phyloP scores from a whole-genome alignment of 1,284 basidiomycete species.

The Tremellales sp. region DNA sequence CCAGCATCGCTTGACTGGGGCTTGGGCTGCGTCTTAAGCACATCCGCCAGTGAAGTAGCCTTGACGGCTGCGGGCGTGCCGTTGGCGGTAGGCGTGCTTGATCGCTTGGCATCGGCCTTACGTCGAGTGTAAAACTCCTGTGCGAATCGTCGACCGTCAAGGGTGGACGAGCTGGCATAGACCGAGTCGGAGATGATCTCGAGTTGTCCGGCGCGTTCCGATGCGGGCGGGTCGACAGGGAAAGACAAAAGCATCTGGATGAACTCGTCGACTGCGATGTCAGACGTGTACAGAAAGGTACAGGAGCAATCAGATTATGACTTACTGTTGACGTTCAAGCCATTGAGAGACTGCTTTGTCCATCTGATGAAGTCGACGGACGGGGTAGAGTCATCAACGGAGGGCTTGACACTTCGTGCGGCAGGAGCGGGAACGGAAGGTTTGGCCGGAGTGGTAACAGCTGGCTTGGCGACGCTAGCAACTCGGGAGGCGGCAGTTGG shows the following conservation, averaged over 20 bases:
- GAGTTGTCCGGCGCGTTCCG: constrained; percentile 54
- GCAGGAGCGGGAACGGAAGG: constrained; percentile 12
- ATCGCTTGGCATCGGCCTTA: constrained; percentile 63
- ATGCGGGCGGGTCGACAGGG: constrained; percentile 77
- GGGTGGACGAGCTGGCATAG: constrained; percentile 87
- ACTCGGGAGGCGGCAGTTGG: constrained; percentile 28
- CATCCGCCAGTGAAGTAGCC: constrained; percentile 49
- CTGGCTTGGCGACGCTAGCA: constrained; percentile 33
- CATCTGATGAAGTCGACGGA: constrained; percentile 87
- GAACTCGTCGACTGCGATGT: constrained; percentile 75
- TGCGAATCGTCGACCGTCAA: constrained; percentile 92
- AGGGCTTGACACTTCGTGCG: constrained; percentile 7
- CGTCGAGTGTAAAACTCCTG: constrained; percentile 82
- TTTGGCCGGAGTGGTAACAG: constrained; percentile 17
- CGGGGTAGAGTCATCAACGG: constrained; percentile 63
- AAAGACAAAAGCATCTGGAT: constrained; percentile 86
- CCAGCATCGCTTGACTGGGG: constrained; percentile 68
- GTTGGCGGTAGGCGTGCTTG: not conserved
- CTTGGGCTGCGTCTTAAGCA: constrained; percentile 83
- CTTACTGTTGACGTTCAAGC: constrained; percentile 75
- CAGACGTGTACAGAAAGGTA: constrained; percentile 3
- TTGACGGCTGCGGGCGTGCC: constrained; percentile 6
- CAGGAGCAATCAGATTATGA: constrained; percentile 3
- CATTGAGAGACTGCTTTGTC: constrained; percentile 82
- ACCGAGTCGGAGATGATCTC: constrained; percentile 90